These are phyloP conservation scores for Fusarium sterilihyphosum DNA, from an alignment of 2,329 filamentous ascomycete species.

Conservation along the genomic window DNA sequence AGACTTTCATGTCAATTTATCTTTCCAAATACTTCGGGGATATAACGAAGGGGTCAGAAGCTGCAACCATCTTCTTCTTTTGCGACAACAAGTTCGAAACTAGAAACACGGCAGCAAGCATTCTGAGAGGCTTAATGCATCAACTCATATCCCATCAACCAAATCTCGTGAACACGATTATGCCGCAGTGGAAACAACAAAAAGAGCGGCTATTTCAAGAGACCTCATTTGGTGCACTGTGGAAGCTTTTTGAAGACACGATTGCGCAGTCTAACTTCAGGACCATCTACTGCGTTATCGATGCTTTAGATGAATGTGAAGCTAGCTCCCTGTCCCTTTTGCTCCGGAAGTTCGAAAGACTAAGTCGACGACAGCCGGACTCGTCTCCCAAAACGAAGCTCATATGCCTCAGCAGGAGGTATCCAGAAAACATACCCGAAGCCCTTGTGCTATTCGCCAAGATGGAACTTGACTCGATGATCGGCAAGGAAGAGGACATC, in stretches of 20 bases:
- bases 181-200: background rate
- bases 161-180: accelerated
- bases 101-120: background rate
- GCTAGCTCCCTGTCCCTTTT: background rate
- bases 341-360: background rate
- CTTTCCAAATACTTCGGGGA: accelerated
- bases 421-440: background rate
- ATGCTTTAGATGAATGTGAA: constrained; percentile 19
- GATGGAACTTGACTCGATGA: background rate
- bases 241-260: background rate
- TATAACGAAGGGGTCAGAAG: accelerated
- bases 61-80: accelerated
- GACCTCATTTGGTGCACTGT: background rate
- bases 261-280: accelerated
- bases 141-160: background rate
- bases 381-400: background rate
- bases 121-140: background rate
- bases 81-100: background rate
- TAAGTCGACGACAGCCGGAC: accelerated
- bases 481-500: background rate
- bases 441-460: background rate
- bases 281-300: background rate
- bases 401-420: background rate
- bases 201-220: accelerated
- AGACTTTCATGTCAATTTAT: background rate